phyloP scores from a whole-genome alignment of 2,329 filamentous ascomycete genomes.

The Aureobasidium uvarum region DNA sequence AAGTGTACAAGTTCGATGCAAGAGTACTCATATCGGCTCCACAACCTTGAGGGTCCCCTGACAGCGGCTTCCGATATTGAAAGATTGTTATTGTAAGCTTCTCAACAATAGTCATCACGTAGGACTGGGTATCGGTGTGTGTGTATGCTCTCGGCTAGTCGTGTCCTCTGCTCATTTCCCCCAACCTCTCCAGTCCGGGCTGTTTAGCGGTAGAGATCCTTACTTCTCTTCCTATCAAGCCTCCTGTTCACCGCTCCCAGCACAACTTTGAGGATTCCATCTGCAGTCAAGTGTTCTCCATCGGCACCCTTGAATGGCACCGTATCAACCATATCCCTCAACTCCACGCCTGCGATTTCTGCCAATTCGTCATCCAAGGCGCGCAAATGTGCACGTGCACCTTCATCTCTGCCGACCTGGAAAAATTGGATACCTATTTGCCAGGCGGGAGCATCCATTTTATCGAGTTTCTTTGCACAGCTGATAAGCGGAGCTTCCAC shows the following conservation, averaged over 20 bases:
- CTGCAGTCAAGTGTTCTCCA: conserved; percentile 59
- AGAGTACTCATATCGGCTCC: too few species aligned
- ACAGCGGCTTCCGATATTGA: too few species aligned
- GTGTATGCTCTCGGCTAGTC: background rate
- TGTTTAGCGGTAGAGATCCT: conserved; percentile 32
- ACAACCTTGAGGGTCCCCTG: too few species aligned
- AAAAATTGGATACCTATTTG: conserved; percentile 96
- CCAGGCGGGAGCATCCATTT: conserved; percentile 66
- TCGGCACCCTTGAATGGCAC: conserved; percentile 65
- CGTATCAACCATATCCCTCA: conserved; percentile 91
- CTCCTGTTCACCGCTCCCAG: conserved; percentile 71
- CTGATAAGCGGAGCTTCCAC: conserved; percentile 66
- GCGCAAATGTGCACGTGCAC: conserved; percentile 63
- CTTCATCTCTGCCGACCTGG: conserved; percentile 75
- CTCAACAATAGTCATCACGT: background rate
- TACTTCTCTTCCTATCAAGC: conserved; percentile 54
- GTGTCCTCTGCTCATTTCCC: background rate
- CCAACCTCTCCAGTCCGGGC: background rate
- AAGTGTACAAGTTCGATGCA: too few species aligned
- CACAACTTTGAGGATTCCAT: conserved; percentile 77
- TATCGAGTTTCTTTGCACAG: conserved; percentile 68
- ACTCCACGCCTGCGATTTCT: conserved; percentile 51
- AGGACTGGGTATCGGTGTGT: background rate
- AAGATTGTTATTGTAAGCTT: too few species aligned
- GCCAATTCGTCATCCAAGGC: conserved; percentile 72